A percentile compares a stretch with the other conserved stretches of the same genome.
phyloP scores from a whole-genome alignment of 108 stramenopile genomes.

The Skeletonema potamos region DNA sequence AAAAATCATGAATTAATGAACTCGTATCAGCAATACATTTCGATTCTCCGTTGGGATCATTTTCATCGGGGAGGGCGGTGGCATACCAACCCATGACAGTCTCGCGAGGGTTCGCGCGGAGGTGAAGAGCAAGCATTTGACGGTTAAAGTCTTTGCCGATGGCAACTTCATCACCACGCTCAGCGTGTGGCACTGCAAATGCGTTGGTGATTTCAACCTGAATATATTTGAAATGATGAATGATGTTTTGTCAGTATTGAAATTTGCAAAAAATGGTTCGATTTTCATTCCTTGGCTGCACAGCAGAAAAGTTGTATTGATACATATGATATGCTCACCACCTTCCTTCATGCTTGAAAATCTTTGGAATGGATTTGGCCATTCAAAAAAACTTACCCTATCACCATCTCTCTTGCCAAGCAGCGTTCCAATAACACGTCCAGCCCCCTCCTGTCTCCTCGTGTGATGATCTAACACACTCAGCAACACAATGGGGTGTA shows the following conservation, averaged over 20 bases:
- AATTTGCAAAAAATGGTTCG: background rate
- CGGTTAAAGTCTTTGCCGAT: conserved; percentile 97
- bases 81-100: conserved; percentile 97
- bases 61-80: conserved; percentile 60
- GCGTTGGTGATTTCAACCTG: conserved; percentile 92
- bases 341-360: background rate
- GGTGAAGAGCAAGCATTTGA: conserved; percentile 79
- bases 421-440: conserved; percentile 85
- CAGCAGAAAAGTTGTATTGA: background rate
- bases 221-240: background rate
- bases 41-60: conserved; percentile 17
- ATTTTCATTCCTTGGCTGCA: background rate
- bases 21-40: conserved; percentile 87
- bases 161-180: conserved; percentile 91
- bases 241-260: background rate
- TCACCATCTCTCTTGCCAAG: conserved; percentile 70
- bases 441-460: conserved; percentile 70
- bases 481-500: conserved; percentile 83
- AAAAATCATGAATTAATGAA: conserved; percentile 96
- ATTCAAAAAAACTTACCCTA: conserved; percentile 34
- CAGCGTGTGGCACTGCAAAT: conserved; percentile 95
- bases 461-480: conserved; percentile 87
- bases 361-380: background rate
- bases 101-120: conserved; percentile 83
- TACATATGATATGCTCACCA: background rate